phyloP scores from a whole-genome alignment of 371 early-diverging fungal species.

The Actinomortierella ambigua region DNA sequence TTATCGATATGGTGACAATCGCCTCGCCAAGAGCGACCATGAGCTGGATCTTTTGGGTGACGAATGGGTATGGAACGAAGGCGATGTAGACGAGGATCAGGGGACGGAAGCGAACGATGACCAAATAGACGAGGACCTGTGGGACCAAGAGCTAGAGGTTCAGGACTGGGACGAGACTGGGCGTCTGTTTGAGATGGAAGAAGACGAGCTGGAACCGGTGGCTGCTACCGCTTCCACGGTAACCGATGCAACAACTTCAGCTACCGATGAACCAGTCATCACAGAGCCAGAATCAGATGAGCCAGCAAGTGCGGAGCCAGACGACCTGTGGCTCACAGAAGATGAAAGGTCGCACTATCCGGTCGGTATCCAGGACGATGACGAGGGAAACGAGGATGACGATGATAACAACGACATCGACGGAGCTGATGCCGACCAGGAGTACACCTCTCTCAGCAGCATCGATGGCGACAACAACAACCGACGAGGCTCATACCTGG shows the following conservation, averaged over 20 bases:
- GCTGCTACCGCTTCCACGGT: no score
- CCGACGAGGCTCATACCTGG: no score
- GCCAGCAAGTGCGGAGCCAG: not conserved
- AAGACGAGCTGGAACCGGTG: not conserved
- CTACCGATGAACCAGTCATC: not conserved
- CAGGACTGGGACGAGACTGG: slow-evolving; percentile 27
- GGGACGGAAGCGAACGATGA: not conserved
- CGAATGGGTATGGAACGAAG: slow-evolving; percentile 22
- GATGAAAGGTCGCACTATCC: not conserved
- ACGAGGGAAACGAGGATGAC: not conserved
- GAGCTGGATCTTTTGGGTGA: slow-evolving; percentile 12
- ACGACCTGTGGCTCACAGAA: no score
- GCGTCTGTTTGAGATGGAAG: slow-evolving; percentile 25
- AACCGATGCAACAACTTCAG: no score
- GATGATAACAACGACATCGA: not conserved
- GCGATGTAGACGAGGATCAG: not conserved
- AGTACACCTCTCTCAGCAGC: no score
- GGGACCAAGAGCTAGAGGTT: slow-evolving; percentile 27
- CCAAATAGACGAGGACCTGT: slow-evolving; percentile 26
- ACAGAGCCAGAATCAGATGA: not conserved
- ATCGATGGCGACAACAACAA: no score
- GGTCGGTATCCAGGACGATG: slow-evolving; percentile 20
- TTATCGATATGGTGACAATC: no score
- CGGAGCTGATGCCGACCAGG: no score
- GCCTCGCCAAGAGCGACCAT: not conserved